Conservation (phyloP, 139 green algal species). For the Chlamydomonas sp. region DNA sequence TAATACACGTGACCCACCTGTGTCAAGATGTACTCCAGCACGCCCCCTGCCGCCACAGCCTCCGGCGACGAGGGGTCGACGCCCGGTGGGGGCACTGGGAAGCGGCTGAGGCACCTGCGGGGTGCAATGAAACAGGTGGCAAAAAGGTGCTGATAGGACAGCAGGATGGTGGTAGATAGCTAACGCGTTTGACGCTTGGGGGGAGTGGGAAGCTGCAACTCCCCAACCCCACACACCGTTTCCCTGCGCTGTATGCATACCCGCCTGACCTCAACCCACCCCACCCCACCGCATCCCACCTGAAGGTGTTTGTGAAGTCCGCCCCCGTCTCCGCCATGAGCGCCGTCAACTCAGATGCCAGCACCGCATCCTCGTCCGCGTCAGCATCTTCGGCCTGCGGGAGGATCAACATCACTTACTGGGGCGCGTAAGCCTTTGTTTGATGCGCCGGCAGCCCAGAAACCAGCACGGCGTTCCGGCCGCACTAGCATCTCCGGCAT, state of each 20-base stretch:
- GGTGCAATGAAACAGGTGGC: too few species aligned
- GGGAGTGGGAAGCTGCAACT: not conserved
- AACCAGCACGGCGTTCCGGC: too few species aligned
- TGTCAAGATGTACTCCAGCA: conserved; percentile 22
- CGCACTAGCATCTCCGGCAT: too few species aligned
- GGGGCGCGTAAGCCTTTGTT: too few species aligned
- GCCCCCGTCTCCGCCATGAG: conserved; percentile 63
- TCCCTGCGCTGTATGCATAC: not conserved
- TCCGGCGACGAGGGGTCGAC: conserved; percentile 5
- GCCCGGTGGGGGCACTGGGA: not conserved
- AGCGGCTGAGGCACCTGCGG: conserved; percentile 24
- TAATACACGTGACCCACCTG: not conserved
- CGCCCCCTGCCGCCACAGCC: not conserved
- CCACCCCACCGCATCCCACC: conserved; percentile 5
- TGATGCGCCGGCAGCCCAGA: too few species aligned
- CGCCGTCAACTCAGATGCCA: not conserved
- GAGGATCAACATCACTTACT: too few species aligned
- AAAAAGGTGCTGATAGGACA: too few species aligned
- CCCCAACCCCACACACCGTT: not conserved
- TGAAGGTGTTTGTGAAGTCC: conserved; percentile 66
- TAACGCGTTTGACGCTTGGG: too few species aligned
- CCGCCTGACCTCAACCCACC: not conserved
- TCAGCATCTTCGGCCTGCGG: too few species aligned
- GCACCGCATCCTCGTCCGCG: too few species aligned
- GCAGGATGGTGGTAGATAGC: too few species aligned